A percentile compares a stretch with the other conserved stretches of the same genome.
Evolutionary conservation across 441 rosid genomes (phyloP).

Genomic region (Manihot esculenta): DNA sequence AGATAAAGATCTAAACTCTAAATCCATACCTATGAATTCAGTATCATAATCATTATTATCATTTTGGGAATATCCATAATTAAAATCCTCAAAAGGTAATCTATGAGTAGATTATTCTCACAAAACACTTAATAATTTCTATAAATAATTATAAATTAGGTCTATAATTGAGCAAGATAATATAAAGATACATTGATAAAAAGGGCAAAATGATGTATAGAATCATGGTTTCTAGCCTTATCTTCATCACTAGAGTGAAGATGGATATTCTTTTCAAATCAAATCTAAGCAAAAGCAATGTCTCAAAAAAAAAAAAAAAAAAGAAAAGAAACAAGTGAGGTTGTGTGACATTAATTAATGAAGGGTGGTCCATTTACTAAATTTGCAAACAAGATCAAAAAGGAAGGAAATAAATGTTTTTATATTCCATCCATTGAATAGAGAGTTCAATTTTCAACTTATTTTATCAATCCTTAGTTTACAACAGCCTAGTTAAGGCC

Average conservation of each 20-base stretch:
- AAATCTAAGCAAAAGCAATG: constrained; percentile 23
- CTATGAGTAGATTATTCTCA: constrained; percentile 6
- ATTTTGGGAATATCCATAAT: neutral
- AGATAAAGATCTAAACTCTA: neutral
- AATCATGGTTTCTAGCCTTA: constrained; percentile 2
- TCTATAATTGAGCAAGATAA: constrained; percentile 1
- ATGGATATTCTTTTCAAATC: constrained; percentile 17
- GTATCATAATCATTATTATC: neutral
- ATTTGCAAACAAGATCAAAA: neutral
- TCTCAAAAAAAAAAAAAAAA: constrained; percentile 23
- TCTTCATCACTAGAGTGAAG: constrained; percentile 20
- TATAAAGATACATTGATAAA: neutral
- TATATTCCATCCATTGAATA: neutral
- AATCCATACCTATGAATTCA: neutral
- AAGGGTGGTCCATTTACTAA: constrained; percentile 23
- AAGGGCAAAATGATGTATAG: neutral
- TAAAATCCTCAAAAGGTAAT: neutral
- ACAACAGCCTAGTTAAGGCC: constrained; percentile 21
- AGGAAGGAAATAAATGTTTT: too few species aligned
- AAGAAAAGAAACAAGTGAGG: too few species aligned
- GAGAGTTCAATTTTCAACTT: too few species aligned
- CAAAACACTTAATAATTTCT: neutral
- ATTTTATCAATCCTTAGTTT: neutral
- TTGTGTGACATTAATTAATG: constrained; percentile 29
- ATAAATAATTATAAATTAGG: neutral